Percentiles rank a stretch among this genome's conserved stretches.
Evolutionary conservation across 2,329 filamentous ascomycete species (phyloP).

Genomic region (Aspergillus sp.): DNA sequence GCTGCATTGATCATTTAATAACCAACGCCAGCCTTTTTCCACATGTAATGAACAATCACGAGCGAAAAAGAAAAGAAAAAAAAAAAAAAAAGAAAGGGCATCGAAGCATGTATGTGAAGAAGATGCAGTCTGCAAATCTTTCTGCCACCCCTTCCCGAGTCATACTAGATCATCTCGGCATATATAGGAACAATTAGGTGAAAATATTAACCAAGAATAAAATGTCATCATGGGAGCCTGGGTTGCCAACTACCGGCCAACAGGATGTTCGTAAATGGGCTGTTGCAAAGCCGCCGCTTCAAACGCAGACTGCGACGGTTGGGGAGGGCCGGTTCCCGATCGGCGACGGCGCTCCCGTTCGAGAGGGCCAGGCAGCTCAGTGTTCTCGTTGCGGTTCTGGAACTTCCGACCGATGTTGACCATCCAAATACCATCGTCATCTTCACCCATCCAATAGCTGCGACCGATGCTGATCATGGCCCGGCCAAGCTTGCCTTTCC

Average conservation of each 20-base stretch:
- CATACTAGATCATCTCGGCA: constrained; percentile 17
- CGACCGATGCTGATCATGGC: constrained; percentile 67
- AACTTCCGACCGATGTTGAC: constrained; percentile 57
- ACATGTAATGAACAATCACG: neutral
- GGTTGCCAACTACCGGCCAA: constrained; percentile 1
- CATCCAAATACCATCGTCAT: constrained; percentile 61
- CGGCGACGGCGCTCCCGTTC: constrained; percentile 56
- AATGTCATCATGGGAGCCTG: constrained; percentile 1
- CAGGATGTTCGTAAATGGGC: constrained; percentile 19
- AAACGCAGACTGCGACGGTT: constrained; percentile 31
- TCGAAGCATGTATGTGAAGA: neutral
- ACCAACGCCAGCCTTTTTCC: constrained; percentile 7
- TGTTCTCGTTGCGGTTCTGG: constrained; percentile 41
- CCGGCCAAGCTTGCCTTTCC: constrained; percentile 71
- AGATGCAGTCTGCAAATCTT: constrained; percentile 1
- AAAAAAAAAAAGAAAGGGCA: neutral
- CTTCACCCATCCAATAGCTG: constrained; percentile 71
- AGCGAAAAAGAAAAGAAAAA: neutral
- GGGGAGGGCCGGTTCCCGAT: constrained; percentile 53
- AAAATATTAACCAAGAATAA: constrained; percentile 8
- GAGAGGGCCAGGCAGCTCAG: constrained; percentile 36
- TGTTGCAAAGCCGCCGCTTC: constrained; percentile 30
- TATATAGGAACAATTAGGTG: constrained; percentile 12
- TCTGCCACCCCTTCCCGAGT: constrained; percentile 6
- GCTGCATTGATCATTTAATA: constrained; percentile 1